Base-by-base conservation (phyloP, 2,329 filamentous ascomycete genomes). In the Botrytis aclada region DNA sequence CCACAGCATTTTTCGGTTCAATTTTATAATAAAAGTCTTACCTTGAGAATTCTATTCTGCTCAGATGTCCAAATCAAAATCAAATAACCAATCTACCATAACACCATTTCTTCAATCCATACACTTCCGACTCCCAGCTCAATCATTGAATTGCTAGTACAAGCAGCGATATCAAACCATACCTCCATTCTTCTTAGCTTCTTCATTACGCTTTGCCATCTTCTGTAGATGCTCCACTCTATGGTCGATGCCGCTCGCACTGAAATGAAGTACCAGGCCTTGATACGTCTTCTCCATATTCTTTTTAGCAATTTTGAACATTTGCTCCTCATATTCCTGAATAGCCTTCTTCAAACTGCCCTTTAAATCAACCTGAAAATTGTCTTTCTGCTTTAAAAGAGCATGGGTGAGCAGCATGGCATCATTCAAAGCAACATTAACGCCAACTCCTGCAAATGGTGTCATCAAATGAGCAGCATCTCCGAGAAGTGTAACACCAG, bases 401-500 rank as follows among this genome's bases (percentile, higher is more conserved):
- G 80, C 77, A 56, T 80, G 72, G 0, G 81, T 84, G 12, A 87
- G 78, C 16, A 83, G 78, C 47, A 85, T 72, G 4, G 84, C 81
- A 79, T 87, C 85, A 16, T 79, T 78, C 82, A 87, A 83, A 3
- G 82, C 84, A 4, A 82, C 76, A 76, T 87, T 86, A 22, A 86
- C 85, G 1, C 85, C 85, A 39, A 84, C 84, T 3, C 86, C 85
- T 0, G 82, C 83, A 74, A 84, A 85, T 0, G 84, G 83, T 1
- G 83, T 83, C 82, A 85, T 84, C 5, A 86, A 72, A 77, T 87
- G 85, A 10, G 85, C 85, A 6, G 85, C 83, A 76, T 87, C 85
- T 2, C 86, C 86, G 16, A 87, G 76, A 34, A 88, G 79, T 2
- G 86, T 85, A 22, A 85, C 79, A 3, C 85, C 84, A 7, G 80